These are phyloP conservation scores for Colletotrichum truncatum DNA, from an alignment of 2,329 filamentous ascomycete species.

Conservation along the genomic window DNA sequence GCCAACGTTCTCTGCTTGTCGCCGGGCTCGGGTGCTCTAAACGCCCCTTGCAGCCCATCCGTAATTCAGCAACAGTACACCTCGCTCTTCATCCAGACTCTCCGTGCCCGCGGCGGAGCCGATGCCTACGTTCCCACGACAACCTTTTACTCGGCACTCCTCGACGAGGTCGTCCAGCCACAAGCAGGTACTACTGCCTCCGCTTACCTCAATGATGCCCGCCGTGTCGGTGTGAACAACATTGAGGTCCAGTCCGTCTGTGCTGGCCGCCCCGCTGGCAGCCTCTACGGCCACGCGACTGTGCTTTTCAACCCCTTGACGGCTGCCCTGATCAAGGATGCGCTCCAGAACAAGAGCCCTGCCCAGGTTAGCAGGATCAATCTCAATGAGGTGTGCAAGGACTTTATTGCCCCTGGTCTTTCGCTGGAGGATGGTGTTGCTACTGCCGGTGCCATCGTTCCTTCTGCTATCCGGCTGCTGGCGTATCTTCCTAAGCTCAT, in stretches of 20 bases:
- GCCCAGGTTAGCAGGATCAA: conserved; percentile 3
- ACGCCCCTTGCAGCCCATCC: conserved; percentile 39
- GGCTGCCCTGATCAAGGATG: conserved; percentile 51
- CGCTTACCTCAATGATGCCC: conserved; percentile 50
- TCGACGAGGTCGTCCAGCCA: conserved; percentile 62
- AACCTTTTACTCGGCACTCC: conserved; percentile 55
- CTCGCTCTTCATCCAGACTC: conserved; percentile 49
- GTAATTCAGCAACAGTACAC: conserved; percentile 58
- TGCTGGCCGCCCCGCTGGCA: conserved; percentile 47
- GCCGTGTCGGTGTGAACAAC: conserved; percentile 57
- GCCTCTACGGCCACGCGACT: conserved; percentile 59
- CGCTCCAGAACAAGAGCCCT: not conserved
- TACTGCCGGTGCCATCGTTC: conserved; percentile 1
- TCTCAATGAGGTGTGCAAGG: conserved; percentile 7
- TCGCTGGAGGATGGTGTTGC: conserved; percentile 14
- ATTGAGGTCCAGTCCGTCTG: conserved; percentile 57
- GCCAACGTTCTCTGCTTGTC: conserved; percentile 27
- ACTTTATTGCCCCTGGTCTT: conserved; percentile 16
- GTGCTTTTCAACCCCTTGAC: conserved; percentile 46
- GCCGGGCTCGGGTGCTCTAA: conserved; percentile 9
- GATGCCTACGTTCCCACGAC: conserved; percentile 65
- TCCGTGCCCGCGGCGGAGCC: conserved; percentile 55
- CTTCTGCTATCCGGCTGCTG: conserved; percentile 4
- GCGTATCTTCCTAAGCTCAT: conserved; percentile 16
- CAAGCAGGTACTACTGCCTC: conserved; percentile 56